Evolutionary conservation across 441 rosid genomes (phyloP), one percentile per base, ranked within the genome.

Genomic region (Macaranga tanarius): DNA sequence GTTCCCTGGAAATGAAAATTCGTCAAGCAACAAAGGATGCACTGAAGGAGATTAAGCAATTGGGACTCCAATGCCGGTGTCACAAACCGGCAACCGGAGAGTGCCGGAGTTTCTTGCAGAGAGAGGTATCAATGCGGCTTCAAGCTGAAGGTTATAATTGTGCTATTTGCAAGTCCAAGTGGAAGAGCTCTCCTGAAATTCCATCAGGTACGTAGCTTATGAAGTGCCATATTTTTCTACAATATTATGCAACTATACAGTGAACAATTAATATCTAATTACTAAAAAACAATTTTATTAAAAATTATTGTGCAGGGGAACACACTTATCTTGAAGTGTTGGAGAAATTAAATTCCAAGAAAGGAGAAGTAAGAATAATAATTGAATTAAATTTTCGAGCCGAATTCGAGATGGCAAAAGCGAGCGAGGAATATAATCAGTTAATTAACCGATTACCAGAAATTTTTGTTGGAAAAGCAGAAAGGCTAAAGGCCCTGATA

Each of bases 341-440:
- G 80, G 93, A 87, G 28, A 76, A 60, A 77, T 72, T 83, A 6
- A 79, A 72, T 26, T 72, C 87, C 0, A 89, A 84, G 73, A 86
- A 78, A 68, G 88, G 88, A 10, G 80, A 86, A 62, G 75, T 87
- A 38, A 84, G 89, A 62, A 88, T 92, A 52, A 77, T 94, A 56
- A 84, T 92, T 48, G 97, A 94, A 78, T 80, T 88, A 63, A 89
- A 85, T 75, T 94, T 94, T 71, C 77, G 87, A 55, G 89, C 83
- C 0, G 97, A 94, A 77, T 92, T 94, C 71, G 92, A 92, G 84
- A 88, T 90, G 88, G 97, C 88, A 0, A 88, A 83, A 72, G 90
- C 92, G 10, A 73, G 79, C 45, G 86, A 87, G 54, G 92, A 87
- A 61, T 94, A 92, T 85, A 86, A 85, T 47, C 67, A 77, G 67